Evolutionary conservation across 352 stramenopile species (phyloP), one percentile per base, ranked within the genome.

Genomic region (Phytopythium helicoides): DNA sequence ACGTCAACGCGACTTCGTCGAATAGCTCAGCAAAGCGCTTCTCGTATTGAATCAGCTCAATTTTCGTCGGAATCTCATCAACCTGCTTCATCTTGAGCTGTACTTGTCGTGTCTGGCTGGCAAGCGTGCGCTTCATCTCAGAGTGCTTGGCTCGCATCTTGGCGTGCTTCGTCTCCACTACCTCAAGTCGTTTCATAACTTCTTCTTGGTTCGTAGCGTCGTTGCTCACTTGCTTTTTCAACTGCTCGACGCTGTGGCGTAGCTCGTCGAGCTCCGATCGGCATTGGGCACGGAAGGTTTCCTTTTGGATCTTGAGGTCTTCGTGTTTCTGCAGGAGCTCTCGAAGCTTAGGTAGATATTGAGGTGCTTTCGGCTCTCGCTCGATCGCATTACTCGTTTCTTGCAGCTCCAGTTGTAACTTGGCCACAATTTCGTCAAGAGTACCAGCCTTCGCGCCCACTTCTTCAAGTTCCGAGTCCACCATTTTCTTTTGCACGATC

Each of bases 21-120:
- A 93, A 96, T 1, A 97, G 68, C 55, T 97, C 89, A 3, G 85
- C 34, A 26, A 96, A 96, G 1, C 89, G 76, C 54, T 88, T 91
- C 51, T 96, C 87, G 55, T 96, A 97, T 67, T 97, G 89, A 38
- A 97, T 64, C 3, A 97, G 57, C 62, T 97, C 89, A 21, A 84
- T 83, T 14, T 77, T 72, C 8, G 81, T 90, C 0, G 89, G 89
- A 9, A 95, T 75, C 11, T 92, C 86, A 56, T 97, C 89, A 9
- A 96, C 85, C 33, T 81, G 54, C 47, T 84, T 86, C 64, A 80
- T 75, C 16, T 73, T 70, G 0, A 70, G 58, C 21, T 88, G 71
- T 18, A 94, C 41, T 1, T 76, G 71, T 16, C 77, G 70, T 6
- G 72, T 90, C 28, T 88, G 62, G n/a, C 78, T 64, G 0, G 66